Conservation (phyloP, 2,329 filamentous ascomycete species). For the Fusarium neocosmosporiellum region DNA sequence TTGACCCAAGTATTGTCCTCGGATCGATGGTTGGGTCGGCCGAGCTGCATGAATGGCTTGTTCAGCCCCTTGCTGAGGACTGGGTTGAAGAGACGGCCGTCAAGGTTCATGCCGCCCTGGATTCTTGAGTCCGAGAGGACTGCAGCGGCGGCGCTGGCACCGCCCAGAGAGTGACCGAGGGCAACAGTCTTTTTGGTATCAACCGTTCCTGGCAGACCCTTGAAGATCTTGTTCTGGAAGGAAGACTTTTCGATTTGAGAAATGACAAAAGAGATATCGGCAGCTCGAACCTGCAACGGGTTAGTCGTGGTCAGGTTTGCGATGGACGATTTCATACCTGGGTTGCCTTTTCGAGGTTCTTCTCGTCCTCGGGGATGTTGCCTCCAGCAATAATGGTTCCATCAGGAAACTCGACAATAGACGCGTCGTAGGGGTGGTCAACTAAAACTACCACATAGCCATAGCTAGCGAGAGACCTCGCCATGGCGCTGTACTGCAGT, state of each 20-base stretch:
- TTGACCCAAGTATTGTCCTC: constrained; percentile 48
- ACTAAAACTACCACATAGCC: constrained; percentile 60
- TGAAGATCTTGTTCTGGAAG: constrained; percentile 25
- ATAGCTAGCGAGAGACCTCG: constrained; percentile 57
- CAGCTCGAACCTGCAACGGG: constrained; percentile 44
- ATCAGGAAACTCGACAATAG: constrained; percentile 59
- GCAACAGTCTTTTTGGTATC: constrained; percentile 46
- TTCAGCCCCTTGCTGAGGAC: constrained; percentile 43
- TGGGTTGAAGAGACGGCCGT: constrained; percentile 51
- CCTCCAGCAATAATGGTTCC: constrained; percentile 43
- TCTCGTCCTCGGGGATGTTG: constrained; percentile 18
- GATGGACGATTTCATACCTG: constrained; percentile 9
- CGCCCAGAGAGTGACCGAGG: constrained; percentile 55
- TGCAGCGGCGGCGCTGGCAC: constrained; percentile 50
- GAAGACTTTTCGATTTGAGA: constrained; percentile 44
- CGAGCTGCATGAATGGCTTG: constrained; percentile 47
- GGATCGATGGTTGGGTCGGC: constrained; percentile 42
- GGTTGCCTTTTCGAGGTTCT: constrained; percentile 30
- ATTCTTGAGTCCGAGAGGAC: constrained; percentile 48
- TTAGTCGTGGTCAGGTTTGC: accelerated
- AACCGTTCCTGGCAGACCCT: constrained; percentile 38
- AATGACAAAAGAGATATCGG: constrained; percentile 53
- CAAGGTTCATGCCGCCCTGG: constrained; percentile 53
- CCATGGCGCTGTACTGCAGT: constrained; percentile 56
- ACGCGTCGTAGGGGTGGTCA: constrained; percentile 61